Evolutionary conservation across 495 filamentous ascomycete genomes (phyloP).

Genomic region (Trichocladium uniseriatum): DNA sequence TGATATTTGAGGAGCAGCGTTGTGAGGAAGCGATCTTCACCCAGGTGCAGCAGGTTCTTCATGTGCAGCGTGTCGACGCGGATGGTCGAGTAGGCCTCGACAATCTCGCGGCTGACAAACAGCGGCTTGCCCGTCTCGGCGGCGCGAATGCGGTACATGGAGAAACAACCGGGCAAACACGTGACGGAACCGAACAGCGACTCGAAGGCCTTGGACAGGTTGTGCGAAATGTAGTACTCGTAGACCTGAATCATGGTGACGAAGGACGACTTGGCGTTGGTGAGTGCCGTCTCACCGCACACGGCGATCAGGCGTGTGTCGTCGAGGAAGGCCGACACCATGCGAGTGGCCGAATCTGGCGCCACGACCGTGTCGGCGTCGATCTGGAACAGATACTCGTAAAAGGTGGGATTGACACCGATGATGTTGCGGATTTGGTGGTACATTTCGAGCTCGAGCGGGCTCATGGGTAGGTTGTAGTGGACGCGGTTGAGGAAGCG

Average conservation of each 20-base stretch:
- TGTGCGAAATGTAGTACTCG: constrained; percentile 99
- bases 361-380: constrained; percentile 96
- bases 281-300: constrained; percentile 89
- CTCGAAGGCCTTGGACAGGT: constrained; percentile 97
- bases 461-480: constrained; percentile 92
- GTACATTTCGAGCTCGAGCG: constrained; percentile 95
- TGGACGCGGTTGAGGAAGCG: constrained; percentile 97
- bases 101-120: constrained; percentile 85
- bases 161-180: constrained; percentile 95
- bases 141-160: constrained; percentile 94
- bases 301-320: constrained; percentile 87
- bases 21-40: constrained; percentile 92
- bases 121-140: constrained; percentile 90
- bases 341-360: constrained; percentile 80
- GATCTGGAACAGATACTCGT: constrained; percentile 94
- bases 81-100: constrained; percentile 79
- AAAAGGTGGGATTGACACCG: constrained; percentile 95
- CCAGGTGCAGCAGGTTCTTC: constrained; percentile 95
- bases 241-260: constrained; percentile 99
- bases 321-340: constrained; percentile 83
- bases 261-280: constrained; percentile 85
- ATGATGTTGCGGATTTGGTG: constrained; percentile 99
- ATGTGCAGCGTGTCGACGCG: constrained; percentile 97
- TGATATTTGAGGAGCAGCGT: constrained; percentile 91
- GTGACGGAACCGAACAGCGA: constrained; percentile 95